Evolutionary conservation across 345 rosid genomes (phyloP).

Genomic region (Syzygium aqueum): DNA sequence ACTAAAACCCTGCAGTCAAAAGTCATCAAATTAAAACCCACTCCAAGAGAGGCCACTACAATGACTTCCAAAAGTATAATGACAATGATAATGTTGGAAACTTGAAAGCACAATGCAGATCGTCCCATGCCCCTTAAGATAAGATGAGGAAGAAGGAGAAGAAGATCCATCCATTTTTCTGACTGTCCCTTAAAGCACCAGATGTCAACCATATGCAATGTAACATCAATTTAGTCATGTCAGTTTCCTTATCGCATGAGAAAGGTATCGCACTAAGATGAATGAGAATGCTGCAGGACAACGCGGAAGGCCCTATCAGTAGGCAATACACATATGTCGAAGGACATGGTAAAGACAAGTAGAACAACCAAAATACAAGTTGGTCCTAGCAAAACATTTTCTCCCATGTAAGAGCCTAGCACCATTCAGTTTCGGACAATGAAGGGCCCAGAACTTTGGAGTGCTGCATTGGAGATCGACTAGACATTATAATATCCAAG

Average conservation of each 20-base stretch:
- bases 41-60: background rate
- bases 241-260: background rate
- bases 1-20: slow-evolving; percentile 51
- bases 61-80: background rate
- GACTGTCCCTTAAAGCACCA: background rate
- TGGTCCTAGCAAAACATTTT: background rate
- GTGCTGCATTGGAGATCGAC: background rate
- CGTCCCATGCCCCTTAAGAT: background rate
- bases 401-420: background rate
- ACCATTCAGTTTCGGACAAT: background rate
- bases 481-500: background rate
- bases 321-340: background rate
- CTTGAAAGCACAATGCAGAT: background rate
- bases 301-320: background rate
- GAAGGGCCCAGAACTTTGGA: background rate
- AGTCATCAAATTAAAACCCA: background rate
- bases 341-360: background rate
- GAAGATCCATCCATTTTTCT: background rate
- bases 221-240: background rate
- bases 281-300: background rate
- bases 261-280: background rate
- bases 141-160: background rate
- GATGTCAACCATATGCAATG: background rate
- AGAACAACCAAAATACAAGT: background rate
- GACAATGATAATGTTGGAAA: background rate